Percentiles rank a stretch among this genome's conserved stretches.
Evolutionary conservation across 2,329 filamentous ascomycete genomes (phyloP).

Genomic region (Fusarium sp.): DNA sequence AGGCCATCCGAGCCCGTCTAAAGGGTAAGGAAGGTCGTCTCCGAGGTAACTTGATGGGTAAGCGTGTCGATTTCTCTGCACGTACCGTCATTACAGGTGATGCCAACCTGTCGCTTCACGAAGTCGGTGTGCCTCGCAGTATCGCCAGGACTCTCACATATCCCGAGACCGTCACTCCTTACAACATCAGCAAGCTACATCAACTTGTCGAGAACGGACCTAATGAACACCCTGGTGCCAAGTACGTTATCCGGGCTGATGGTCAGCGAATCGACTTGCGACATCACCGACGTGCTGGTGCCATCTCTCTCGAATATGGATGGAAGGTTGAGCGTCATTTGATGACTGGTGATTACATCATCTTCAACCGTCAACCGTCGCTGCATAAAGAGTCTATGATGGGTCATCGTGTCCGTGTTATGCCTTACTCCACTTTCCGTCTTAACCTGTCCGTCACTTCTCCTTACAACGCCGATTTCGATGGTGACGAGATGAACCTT

Average conservation of each 20-base stretch:
- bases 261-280: conserved; percentile 95
- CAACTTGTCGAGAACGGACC: conserved; percentile 92
- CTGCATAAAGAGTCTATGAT: conserved; percentile 99
- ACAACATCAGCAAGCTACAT: conserved; percentile 95
- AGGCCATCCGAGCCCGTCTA: conserved; percentile 94
- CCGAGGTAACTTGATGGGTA: conserved; percentile 98
- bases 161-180: conserved; percentile 95
- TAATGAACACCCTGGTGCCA: conserved; percentile 93
- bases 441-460: conserved; percentile 97
- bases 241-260: conserved; percentile 94
- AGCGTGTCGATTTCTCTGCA: conserved; percentile 98
- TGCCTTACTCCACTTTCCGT: conserved; percentile 99
- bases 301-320: conserved; percentile 90
- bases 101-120: conserved; percentile 93
- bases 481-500: conserved; percentile 99
- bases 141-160: conserved; percentile 95
- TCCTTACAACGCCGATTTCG: conserved; percentile 99
- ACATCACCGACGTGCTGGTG: conserved; percentile 88
- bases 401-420: conserved; percentile 96
- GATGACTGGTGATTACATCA: conserved; percentile 95
- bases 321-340: conserved; percentile 99
- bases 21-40: conserved; percentile 99
- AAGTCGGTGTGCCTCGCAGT: conserved; percentile 95
- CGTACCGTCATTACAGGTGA: conserved; percentile 99
- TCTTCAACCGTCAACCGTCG: conserved; percentile 99